These are phyloP conservation scores for Syncephalastrum contaminatum DNA, from an alignment of 371 early-diverging fungal genomes.

Conservation along the genomic window DNA sequence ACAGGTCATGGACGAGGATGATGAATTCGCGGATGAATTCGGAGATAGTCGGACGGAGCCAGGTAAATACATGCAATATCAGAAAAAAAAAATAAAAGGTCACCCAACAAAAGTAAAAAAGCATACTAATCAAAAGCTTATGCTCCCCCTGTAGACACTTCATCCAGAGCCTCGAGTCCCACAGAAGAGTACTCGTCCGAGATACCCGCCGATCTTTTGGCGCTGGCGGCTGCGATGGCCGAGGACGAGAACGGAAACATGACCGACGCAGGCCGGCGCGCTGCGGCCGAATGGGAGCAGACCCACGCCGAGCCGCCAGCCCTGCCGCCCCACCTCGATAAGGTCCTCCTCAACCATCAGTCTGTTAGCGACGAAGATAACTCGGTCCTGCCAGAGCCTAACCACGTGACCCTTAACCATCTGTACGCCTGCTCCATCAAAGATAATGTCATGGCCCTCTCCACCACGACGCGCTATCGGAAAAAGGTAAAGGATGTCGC, in stretches of 20 bases:
- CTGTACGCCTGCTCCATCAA: slow-evolving; percentile 94
- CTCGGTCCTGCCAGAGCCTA: slow-evolving; percentile 81
- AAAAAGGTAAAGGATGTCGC: slow-evolving; percentile 69
- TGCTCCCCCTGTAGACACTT: slow-evolving; percentile 3
- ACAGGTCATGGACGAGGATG: slow-evolving; percentile 70
- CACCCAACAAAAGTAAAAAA: neutral
- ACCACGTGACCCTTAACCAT: slow-evolving; percentile 94
- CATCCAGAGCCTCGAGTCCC: slow-evolving; percentile 47
- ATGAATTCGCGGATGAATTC: slow-evolving; percentile 45
- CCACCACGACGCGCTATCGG: slow-evolving; percentile 81
- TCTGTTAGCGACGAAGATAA: slow-evolving; percentile 75
- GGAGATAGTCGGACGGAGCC: slow-evolving; percentile 27
- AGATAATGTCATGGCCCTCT: slow-evolving; percentile 95
- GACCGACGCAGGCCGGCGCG: slow-evolving; percentile 5
- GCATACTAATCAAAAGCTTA: neutral
- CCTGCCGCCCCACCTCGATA: slow-evolving; percentile 91
- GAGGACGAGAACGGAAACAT: slow-evolving; percentile 12
- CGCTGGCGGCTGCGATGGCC: slow-evolving; percentile 19
- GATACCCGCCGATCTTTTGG: slow-evolving; percentile 60
- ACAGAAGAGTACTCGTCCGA: slow-evolving; percentile 62
- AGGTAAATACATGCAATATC: slow-evolving; percentile 16
- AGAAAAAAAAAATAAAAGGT: neutral
- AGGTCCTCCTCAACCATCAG: slow-evolving; percentile 82
- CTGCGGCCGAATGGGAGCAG: slow-evolving; percentile 36
- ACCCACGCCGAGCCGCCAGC: slow-evolving; percentile 71